Percentiles rank a stretch among this genome's conserved stretches.
Evolutionary conservation across 257 asterid genomes (phyloP).

Genomic region (Ehretia macrophylla): DNA sequence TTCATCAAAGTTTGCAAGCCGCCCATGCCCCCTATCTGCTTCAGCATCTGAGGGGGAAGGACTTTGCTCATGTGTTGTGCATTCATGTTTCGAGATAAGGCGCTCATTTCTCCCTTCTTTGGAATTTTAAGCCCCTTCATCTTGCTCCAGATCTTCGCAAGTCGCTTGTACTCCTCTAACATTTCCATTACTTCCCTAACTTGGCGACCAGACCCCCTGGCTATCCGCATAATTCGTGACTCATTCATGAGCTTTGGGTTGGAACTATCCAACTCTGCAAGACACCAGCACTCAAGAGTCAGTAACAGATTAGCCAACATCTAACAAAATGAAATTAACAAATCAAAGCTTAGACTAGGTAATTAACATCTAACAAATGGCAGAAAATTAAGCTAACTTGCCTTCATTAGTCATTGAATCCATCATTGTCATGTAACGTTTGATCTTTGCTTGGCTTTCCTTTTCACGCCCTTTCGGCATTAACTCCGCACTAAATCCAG

Average conservation of each 20-base stretch:
- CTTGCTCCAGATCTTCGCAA: slow-evolving; percentile 91
- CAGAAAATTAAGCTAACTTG: slow-evolving; percentile 18
- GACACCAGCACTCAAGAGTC: not conserved
- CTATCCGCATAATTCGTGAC: slow-evolving; percentile 76
- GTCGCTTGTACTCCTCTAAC: slow-evolving; percentile 90
- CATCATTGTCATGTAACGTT: slow-evolving; percentile 97
- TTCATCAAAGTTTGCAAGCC: slow-evolving; percentile 92
- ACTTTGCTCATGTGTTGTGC: slow-evolving; percentile 96
- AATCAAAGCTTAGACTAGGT: not conserved
- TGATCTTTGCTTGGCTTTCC: slow-evolving; percentile 86
- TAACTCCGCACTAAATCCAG: slow-evolving; percentile 87
- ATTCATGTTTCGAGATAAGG: slow-evolving; percentile 72
- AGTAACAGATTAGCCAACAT: not conserved
- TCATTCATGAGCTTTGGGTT: slow-evolving; percentile 84
- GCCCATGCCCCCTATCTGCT: slow-evolving; percentile 94
- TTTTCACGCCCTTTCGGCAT: slow-evolving; percentile 95
- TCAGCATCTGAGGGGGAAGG: slow-evolving; percentile 90
- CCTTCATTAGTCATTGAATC: slow-evolving; percentile 99
- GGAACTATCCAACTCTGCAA: slow-evolving; percentile 86
- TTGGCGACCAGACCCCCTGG: slow-evolving; percentile 84
- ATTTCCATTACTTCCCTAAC: slow-evolving; percentile 82
- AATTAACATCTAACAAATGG: not conserved
- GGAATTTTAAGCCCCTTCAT: slow-evolving; percentile 98
- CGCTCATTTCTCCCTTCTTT: slow-evolving; percentile 92
- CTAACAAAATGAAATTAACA: not conserved